These are phyloP conservation scores for Lachancea sp. DNA, from an alignment of 805 yeast species.

Conservation along the genomic window DNA sequence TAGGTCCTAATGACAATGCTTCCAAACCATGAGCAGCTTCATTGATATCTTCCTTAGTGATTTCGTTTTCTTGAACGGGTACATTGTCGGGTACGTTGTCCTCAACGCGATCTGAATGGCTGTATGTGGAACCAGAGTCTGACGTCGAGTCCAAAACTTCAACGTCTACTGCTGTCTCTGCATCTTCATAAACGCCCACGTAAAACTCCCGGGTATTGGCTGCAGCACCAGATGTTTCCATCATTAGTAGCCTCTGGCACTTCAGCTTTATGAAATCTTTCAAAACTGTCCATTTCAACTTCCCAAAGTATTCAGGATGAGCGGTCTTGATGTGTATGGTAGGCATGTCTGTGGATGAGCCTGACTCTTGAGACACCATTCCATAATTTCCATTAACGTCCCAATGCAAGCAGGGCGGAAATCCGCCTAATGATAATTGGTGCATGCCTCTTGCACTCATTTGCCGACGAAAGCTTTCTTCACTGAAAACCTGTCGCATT, in stretches of 20 bases:
- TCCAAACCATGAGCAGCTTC: neutral
- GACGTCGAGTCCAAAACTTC: neutral
- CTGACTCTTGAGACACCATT: conserved; percentile 1
- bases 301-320: conserved; percentile 24
- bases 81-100: conserved; percentile 13
- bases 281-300: conserved; percentile 34
- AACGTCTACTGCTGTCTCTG: conserved; percentile 13
- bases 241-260: conserved; percentile 24
- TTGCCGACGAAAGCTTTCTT: conserved; percentile 29
- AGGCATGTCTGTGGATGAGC: conserved; percentile 1
- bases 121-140: neutral
- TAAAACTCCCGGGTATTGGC: conserved; percentile 31
- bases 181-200: conserved; percentile 32
- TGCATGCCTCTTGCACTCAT: conserved; percentile 33
- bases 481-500: conserved; percentile 30
- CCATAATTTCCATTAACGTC: conserved; percentile 13
- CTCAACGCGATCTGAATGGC: too few species aligned
- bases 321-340: conserved; percentile 14
- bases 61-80: conserved; percentile 5
- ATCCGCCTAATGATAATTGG: conserved; percentile 27
- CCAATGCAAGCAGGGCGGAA: conserved; percentile 30
- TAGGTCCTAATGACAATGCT: neutral
- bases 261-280: conserved; percentile 34
- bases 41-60: neutral
- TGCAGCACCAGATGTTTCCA: conserved; percentile 6